These are phyloP conservation scores for Chlorociboria aeruginascens DNA, from an alignment of 495 filamentous ascomycete genomes.

Conservation along the genomic window DNA sequence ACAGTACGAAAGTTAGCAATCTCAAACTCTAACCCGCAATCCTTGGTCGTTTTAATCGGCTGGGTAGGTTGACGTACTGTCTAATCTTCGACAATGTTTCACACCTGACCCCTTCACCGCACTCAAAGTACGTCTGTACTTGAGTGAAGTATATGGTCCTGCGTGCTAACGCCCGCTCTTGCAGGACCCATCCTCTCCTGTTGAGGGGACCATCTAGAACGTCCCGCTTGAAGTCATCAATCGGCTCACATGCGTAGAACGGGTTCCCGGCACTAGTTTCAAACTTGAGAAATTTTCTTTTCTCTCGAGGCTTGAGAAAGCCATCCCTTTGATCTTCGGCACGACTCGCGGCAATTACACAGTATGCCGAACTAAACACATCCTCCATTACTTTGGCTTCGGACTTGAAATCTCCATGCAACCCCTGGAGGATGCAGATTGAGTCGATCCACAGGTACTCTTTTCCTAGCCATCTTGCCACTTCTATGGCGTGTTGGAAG, in stretches of 20 bases:
- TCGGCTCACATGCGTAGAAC: slow-evolving; percentile 10
- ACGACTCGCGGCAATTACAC: slow-evolving; percentile 23
- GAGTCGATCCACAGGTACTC: not conserved
- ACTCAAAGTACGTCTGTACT: slow-evolving; percentile 32
- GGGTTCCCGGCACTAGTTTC: not conserved
- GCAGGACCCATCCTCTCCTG: slow-evolving; percentile 29
- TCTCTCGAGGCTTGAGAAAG: slow-evolving; percentile 14
- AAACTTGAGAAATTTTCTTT: not conserved
- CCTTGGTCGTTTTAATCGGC: no score
- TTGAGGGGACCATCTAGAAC: slow-evolving; percentile 24
- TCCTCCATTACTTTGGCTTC: slow-evolving; percentile 11
- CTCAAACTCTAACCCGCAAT: no score
- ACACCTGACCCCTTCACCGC: slow-evolving; percentile 28
- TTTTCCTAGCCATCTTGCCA: not conserved
- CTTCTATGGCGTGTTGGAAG: not conserved
- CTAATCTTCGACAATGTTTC: slow-evolving; percentile 2
- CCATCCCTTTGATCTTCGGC: slow-evolving; percentile 12
- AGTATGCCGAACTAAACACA: slow-evolving; percentile 26
- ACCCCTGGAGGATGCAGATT: no score
- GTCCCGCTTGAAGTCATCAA: slow-evolving; percentile 25
- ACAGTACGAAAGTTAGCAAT: no score
- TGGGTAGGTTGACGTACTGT: not conserved
- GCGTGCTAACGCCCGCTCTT: slow-evolving; percentile 28
- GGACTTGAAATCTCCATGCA: not conserved
- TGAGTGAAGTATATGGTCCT: slow-evolving; percentile 30